Evolutionary conservation across 805 yeast species (phyloP).

Genomic region (Zygotorulaspora chibaensis): DNA sequence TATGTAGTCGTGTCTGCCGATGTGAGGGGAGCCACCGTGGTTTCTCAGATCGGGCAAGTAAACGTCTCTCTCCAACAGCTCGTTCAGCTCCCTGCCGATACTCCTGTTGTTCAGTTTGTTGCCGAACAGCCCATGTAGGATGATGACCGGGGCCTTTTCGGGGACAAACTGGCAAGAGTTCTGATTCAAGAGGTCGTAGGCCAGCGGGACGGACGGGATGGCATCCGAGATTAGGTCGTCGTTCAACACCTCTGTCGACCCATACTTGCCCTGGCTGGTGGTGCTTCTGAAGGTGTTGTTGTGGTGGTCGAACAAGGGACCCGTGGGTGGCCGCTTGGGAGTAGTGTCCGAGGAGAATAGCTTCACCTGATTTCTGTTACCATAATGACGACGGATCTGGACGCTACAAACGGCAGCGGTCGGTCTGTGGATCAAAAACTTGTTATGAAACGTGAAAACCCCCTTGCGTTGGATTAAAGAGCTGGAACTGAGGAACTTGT

Average conservation of each 20-base stretch:
- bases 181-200: constrained; percentile 46
- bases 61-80: constrained; percentile 49
- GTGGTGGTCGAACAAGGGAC: constrained; percentile 26
- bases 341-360: constrained; percentile 12
- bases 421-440: neutral
- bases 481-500: neutral
- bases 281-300: constrained; percentile 24
- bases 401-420: neutral
- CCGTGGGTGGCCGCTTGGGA: constrained; percentile 11
- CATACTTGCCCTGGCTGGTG: constrained; percentile 25
- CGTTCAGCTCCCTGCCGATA: constrained; percentile 59
- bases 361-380: constrained; percentile 13
- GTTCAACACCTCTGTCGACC: constrained; percentile 28
- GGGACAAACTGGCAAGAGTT: constrained; percentile 22
- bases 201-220: constrained; percentile 51
- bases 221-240: constrained; percentile 29
- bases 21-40: constrained; percentile 89
- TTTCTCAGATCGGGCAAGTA: constrained; percentile 77
- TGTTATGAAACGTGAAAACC: neutral
- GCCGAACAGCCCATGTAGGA: constrained; percentile 89
- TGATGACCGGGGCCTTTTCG: constrained; percentile 57
- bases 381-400: constrained; percentile 8
- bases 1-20: constrained; percentile 66
- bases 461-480: neutral
- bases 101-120: constrained; percentile 73